Conservation (phyloP, 2,329 filamentous ascomycete genomes). For the Aureobasidium melanogenum region DNA sequence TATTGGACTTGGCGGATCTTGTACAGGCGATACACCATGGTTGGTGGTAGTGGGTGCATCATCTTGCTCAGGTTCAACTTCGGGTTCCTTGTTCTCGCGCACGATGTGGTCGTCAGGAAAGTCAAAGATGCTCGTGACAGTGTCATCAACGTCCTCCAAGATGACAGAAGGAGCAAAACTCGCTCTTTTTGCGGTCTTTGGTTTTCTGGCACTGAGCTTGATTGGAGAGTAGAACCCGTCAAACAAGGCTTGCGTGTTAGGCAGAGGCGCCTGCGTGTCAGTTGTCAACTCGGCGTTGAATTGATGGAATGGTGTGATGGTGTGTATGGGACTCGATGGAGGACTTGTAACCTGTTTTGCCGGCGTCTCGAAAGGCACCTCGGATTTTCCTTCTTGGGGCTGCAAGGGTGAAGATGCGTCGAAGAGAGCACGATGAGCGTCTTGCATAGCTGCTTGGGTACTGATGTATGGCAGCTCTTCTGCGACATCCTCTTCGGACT, state of each 20-base stretch:
- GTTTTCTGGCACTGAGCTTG: not conserved
- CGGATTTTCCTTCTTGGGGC: slow-evolving; percentile 12
- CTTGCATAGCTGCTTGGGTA: slow-evolving; percentile 17
- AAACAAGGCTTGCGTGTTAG: slow-evolving; percentile 38
- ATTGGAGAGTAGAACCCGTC: slow-evolving; percentile 22
- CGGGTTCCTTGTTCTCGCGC: not conserved
- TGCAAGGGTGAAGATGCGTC: slow-evolving; percentile 10
- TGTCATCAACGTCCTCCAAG: not conserved
- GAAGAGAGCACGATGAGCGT: slow-evolving; percentile 14
- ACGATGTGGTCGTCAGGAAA: not conserved
- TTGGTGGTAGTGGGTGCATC: not conserved
- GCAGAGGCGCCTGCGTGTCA: slow-evolving; percentile 18
- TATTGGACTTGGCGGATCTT: not conserved
- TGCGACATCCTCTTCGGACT: not conserved
- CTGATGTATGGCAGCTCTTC: slow-evolving; percentile 23
- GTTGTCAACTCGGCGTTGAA: slow-evolving; percentile 17
- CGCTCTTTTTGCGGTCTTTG: not conserved
- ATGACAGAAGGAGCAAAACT: slow-evolving; percentile 11
- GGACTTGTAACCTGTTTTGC: slow-evolving; percentile 29
- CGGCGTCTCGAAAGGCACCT: slow-evolving; percentile 12
- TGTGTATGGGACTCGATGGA: slow-evolving; percentile 24
- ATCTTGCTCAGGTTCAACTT: not conserved
- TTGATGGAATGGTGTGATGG: slow-evolving; percentile 14
- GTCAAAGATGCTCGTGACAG: not conserved
- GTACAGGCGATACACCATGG: not conserved